phyloP scores from a whole-genome alignment of 2,329 filamentous ascomycete genomes.

The Bertia moriformis region DNA sequence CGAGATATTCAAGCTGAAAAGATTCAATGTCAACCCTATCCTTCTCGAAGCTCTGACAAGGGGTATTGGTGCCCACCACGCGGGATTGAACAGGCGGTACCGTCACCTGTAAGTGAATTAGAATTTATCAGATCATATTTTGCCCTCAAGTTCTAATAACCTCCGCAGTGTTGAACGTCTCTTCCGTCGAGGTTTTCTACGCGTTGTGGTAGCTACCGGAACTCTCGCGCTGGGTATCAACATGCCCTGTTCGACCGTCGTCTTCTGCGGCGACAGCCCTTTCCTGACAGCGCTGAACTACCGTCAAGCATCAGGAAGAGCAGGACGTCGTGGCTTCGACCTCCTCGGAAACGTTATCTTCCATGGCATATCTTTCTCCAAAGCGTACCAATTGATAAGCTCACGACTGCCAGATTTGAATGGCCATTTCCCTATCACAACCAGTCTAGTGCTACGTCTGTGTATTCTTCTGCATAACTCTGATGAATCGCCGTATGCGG shows the following conservation, averaged over 20 bases:
- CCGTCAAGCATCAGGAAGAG: constrained; percentile 62
- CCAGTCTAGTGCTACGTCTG: constrained; percentile 54
- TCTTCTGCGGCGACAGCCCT: constrained; percentile 61
- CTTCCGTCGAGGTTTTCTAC: constrained; percentile 58
- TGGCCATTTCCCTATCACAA: constrained; percentile 67
- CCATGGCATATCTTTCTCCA: constrained; percentile 43
- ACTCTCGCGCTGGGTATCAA: constrained; percentile 68
- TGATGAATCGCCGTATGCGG: constrained; percentile 44
- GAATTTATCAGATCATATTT: constrained; percentile 2
- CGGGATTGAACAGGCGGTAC: constrained; percentile 67
- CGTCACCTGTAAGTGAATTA: constrained; percentile 40
- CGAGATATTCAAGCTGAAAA: constrained; percentile 32
- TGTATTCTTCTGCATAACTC: constrained; percentile 55
- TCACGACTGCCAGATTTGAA: constrained; percentile 60
- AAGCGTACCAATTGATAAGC: constrained; percentile 56
- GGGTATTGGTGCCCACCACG: constrained; percentile 65
- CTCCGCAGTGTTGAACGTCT: constrained; percentile 39
- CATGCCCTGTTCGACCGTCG: constrained; percentile 71
- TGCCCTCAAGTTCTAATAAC: constrained; percentile 5
- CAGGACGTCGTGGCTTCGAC: constrained; percentile 68
- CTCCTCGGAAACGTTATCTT: constrained; percentile 71
- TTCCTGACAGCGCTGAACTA: constrained; percentile 65
- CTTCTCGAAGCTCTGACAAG: constrained; percentile 47
- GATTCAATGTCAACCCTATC: constrained; percentile 29
- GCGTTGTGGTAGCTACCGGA: constrained; percentile 60